Evolutionary conservation across 2,329 filamentous ascomycete genomes (phyloP).

Genomic region (Fonsecaea erecta): DNA sequence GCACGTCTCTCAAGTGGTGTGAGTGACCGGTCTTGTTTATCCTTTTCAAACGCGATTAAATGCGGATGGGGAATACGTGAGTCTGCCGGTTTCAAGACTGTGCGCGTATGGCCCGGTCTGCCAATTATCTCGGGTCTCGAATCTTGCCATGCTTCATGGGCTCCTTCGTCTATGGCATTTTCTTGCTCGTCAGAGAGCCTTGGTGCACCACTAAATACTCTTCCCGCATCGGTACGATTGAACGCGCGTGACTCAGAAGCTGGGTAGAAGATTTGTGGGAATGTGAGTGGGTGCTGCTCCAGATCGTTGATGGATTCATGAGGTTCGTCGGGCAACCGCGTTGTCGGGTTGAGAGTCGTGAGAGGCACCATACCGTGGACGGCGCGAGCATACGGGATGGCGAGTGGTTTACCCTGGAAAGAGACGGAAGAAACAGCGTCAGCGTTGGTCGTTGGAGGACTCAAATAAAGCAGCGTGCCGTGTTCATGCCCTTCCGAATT

Average conservation of each 20-base stretch:
- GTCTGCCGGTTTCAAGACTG: constrained; percentile 65
- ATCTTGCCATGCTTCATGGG: constrained; percentile 40
- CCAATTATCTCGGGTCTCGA: constrained; percentile 47
- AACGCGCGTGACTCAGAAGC: constrained; percentile 67
- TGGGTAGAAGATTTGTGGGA: constrained; percentile 65
- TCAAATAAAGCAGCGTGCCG: background rate
- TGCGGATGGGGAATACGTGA: constrained; percentile 68
- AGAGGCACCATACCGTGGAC: constrained; percentile 79
- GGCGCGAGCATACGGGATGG: constrained; percentile 75
- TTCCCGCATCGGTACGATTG: constrained; percentile 68
- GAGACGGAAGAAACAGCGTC: constrained; percentile 15
- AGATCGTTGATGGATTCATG: constrained; percentile 70
- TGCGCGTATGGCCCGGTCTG: constrained; percentile 49
- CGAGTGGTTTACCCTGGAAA: constrained; percentile 73
- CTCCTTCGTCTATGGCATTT: constrained; percentile 39
- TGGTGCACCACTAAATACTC: constrained; percentile 59
- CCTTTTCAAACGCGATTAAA: constrained; percentile 56
- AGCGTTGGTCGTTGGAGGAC: background rate
- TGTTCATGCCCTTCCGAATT: constrained; percentile 44
- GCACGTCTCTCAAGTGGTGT: constrained; percentile 45
- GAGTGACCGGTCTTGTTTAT: constrained; percentile 45
- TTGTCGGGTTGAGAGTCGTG: constrained; percentile 54
- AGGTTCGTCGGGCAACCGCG: constrained; percentile 44
- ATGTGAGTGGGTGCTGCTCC: constrained; percentile 60
- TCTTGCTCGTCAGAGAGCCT: constrained; percentile 45